Percentiles rank a stretch among this genome's conserved stretches.
Evolutionary conservation across 345 rosid species (phyloP).

Genomic region (Dipteronia sinensis): DNA sequence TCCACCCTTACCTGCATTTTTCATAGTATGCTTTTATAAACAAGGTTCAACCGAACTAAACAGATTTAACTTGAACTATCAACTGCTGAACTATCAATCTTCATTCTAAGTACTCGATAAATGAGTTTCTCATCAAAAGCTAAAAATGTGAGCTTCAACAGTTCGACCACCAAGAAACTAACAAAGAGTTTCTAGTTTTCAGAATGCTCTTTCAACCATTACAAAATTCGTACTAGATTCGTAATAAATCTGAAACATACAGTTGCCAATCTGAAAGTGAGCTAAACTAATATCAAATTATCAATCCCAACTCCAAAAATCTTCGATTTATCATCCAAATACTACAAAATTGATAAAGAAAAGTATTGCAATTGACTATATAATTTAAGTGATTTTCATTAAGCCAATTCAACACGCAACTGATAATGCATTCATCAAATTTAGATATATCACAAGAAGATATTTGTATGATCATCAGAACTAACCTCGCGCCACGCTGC

Average conservation of each 20-base stretch:
- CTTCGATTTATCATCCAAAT: neutral
- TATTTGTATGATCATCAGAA: neutral
- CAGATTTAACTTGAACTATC: neutral
- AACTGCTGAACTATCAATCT: too few relatives aligned
- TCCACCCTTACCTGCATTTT: constrained; percentile 46
- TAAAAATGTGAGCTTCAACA: too few relatives aligned
- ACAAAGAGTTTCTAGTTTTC: too few relatives aligned
- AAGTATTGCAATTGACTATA: neutral
- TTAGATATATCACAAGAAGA: neutral
- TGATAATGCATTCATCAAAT: neutral
- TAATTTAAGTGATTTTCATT: neutral
- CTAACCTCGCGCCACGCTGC: constrained; percentile 70
- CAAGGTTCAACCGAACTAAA: neutral
- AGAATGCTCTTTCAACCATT: neutral
- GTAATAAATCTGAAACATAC: neutral
- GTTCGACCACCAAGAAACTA: too few relatives aligned
- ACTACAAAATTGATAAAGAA: neutral
- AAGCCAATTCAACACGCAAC: neutral
- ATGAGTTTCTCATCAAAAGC: neutral
- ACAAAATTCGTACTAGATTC: neutral
- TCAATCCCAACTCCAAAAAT: neutral
- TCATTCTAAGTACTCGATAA: neutral
- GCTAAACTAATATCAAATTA: neutral
- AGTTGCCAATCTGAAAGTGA: neutral
- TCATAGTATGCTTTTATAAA: neutral